These are phyloP conservation scores for Solanum ossicruentum DNA, from an alignment of 257 asterid genomes.

Conservation along the genomic window DNA sequence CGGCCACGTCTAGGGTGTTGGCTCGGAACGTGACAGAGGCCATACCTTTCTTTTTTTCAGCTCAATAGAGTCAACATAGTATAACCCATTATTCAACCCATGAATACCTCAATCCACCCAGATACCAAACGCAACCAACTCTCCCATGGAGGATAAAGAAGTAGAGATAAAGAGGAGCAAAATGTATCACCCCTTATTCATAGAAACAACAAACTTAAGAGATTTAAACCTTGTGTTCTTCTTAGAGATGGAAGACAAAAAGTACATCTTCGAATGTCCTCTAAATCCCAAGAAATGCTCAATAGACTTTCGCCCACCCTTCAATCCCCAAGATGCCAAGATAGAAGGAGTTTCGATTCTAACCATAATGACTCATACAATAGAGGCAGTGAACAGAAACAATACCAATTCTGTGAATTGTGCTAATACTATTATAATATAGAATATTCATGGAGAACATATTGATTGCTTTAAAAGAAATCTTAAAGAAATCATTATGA, in stretches of 20 bases:
- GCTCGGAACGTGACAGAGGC: no score
- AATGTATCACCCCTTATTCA: no score
- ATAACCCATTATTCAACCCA: not conserved
- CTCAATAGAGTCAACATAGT: rapidly evolving
- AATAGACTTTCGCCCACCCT: not conserved
- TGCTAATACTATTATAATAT: not conserved
- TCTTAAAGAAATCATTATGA: not conserved
- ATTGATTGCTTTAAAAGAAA: not conserved
- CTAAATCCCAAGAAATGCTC: not conserved
- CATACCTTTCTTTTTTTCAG: no score
- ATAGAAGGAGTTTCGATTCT: no score
- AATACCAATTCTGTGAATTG: not conserved
- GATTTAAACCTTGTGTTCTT: not conserved
- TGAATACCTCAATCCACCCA: no score
- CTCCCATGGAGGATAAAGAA: no score
- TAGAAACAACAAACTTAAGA: no score
- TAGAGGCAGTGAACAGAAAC: not conserved
- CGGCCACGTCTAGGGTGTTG: no score
- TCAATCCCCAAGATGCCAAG: not conserved
- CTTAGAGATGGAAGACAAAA: not conserved
- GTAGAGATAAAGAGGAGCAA: no score
- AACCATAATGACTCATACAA: not conserved
- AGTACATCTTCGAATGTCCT: not conserved
- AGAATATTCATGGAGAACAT: not conserved
- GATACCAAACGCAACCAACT: no score